Conservation (phyloP, 2,329 filamentous ascomycete species). For the Fusarium citri region DNA sequence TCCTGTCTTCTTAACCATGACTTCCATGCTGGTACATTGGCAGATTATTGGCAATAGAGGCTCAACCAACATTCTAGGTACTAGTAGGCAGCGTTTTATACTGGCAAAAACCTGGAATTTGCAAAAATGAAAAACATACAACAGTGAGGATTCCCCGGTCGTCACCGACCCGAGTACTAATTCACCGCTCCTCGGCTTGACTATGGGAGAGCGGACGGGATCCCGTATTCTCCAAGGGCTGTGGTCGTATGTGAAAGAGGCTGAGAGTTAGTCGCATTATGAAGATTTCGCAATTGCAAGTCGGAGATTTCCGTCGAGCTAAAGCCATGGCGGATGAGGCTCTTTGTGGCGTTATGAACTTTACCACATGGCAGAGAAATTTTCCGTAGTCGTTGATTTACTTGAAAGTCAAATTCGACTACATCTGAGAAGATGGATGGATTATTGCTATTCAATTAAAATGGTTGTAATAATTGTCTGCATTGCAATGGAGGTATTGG, state of each 20-base stretch:
- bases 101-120: background rate
- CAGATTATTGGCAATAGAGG: no score
- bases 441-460: background rate
- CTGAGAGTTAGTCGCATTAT: background rate
- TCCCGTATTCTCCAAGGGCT: conserved; percentile 26
- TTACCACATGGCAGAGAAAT: background rate
- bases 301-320: background rate
- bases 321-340: conserved; percentile 1
- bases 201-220: conserved; percentile 30
- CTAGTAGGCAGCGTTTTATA: no score
- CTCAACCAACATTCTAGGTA: no score
- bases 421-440: rapidly evolving
- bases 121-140: conserved; percentile 11
- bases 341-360: conserved; percentile 10
- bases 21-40: no score
- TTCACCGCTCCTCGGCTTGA: conserved; percentile 22
- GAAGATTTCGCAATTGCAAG: rapidly evolving
- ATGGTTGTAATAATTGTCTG: background rate
- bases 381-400: background rate
- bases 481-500: background rate
- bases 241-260: conserved; percentile 19
- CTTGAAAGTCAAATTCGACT: background rate
- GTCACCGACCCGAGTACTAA: conserved; percentile 24
- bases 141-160: conserved; percentile 25
- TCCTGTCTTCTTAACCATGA: no score